phyloP scores from a whole-genome alignment of 192 early-diverging fungal genomes.

The Coemansia sp. region DNA sequence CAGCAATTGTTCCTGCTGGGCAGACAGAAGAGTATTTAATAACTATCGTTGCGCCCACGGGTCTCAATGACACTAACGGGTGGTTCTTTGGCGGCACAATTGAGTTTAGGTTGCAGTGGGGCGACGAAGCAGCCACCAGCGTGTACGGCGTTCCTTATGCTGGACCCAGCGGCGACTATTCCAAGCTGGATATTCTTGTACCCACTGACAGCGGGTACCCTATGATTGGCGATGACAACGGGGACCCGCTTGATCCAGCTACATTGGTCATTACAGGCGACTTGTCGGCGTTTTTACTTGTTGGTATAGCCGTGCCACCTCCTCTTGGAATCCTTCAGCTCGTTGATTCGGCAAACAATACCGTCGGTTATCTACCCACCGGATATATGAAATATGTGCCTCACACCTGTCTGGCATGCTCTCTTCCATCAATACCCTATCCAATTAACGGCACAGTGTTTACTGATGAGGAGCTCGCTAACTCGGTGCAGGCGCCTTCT shows the following conservation, averaged over 20 bases:
- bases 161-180: constrained; percentile 51
- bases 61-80: constrained; percentile 29
- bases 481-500: constrained; percentile 16
- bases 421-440: neutral
- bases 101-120: constrained; percentile 33
- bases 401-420: constrained; percentile 17
- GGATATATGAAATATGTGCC: constrained; percentile 24
- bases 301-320: constrained; percentile 25
- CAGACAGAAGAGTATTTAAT: constrained; percentile 16
- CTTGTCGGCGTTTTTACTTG: neutral
- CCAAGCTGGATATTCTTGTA: constrained; percentile 22
- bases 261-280: constrained; percentile 13
- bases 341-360: constrained; percentile 20
- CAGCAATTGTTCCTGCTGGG: constrained; percentile 28
- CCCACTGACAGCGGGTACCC: constrained; percentile 17
- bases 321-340: constrained; percentile 21
- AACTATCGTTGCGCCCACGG: constrained; percentile 31
- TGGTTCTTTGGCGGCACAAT: constrained; percentile 55
- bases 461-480: constrained; percentile 13
- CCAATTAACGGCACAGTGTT: constrained; percentile 8
- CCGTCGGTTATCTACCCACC: constrained; percentile 22
- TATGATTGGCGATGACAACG: constrained; percentile 11
- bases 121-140: constrained; percentile 3
- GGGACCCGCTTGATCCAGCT: constrained; percentile 14
- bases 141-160: constrained; percentile 43